phyloP scores from a whole-genome alignment of 225 moss, liverwort and hornwort species.

The Anthoceros angustus region DNA sequence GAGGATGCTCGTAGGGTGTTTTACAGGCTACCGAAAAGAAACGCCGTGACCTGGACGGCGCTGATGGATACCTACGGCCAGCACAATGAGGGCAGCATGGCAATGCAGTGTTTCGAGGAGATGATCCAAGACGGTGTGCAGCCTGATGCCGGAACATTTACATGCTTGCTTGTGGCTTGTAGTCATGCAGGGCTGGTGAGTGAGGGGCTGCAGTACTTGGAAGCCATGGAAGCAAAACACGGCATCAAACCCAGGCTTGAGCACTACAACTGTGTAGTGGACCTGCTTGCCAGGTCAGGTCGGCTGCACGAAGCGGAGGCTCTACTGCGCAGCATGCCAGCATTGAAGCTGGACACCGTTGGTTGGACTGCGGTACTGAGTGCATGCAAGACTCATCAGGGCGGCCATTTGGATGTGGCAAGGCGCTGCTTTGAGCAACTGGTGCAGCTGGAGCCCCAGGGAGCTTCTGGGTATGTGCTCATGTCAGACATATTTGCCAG shows the following conservation, averaged over 20 bases:
- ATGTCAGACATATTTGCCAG: background rate
- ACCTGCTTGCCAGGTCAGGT: background rate
- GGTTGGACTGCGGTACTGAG: background rate
- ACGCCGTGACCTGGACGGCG: background rate
- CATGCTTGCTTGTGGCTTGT: background rate
- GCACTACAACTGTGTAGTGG: background rate
- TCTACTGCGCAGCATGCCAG: background rate
- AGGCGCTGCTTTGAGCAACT: constrained; percentile 1
- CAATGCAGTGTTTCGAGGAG: background rate
- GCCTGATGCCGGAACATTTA: background rate
- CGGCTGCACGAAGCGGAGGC: background rate
- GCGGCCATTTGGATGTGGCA: background rate
- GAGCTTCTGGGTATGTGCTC: constrained; percentile 1
- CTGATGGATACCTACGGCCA: background rate
- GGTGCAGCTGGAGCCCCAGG: background rate
- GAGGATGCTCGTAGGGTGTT: background rate
- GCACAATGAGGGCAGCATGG: background rate
- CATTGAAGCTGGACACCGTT: background rate
- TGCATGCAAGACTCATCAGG: background rate
- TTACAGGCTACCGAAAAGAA: background rate
- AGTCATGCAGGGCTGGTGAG: background rate
- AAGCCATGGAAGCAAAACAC: background rate
- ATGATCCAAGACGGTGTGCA: background rate
- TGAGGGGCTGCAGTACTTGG: background rate
- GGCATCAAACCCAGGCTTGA: background rate